Evolutionary conservation across 1,139 yeast genomes (phyloP).

Genomic region (Chernovozyma aurita): DNA sequence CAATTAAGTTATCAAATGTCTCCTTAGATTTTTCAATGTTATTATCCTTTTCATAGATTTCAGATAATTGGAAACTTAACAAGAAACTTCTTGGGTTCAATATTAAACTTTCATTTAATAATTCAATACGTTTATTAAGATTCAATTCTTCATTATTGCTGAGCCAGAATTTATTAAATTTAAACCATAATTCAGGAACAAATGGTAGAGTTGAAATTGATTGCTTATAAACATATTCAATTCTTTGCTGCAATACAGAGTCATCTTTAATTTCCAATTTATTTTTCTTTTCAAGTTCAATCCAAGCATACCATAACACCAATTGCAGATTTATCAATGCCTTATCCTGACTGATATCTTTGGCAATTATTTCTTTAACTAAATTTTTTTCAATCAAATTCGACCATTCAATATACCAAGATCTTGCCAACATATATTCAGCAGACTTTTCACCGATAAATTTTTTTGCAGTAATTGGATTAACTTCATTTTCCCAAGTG

Average conservation of each 20-base stretch:
- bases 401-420: slow-evolving; percentile 70
- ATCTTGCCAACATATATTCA: slow-evolving; percentile 86
- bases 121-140: slow-evolving; percentile 27
- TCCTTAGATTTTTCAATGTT: slow-evolving; percentile 50
- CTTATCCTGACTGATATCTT: slow-evolving; percentile 18
- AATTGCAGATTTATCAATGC: slow-evolving; percentile 37
- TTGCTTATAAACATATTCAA: slow-evolving; percentile 72
- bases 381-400: slow-evolving; percentile 45
- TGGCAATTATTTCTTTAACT: slow-evolving; percentile 36
- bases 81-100: slow-evolving; percentile 73
- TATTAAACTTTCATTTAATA: slow-evolving; percentile 51
- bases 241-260: slow-evolving; percentile 48
- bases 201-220: slow-evolving; percentile 66
- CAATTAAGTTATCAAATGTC: slow-evolving; percentile 48
- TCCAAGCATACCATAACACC: slow-evolving; percentile 68
- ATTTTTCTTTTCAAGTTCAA: slow-evolving; percentile 73
- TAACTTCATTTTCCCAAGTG: slow-evolving; percentile 75
- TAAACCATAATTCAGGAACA: slow-evolving; percentile 84
- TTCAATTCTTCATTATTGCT: slow-evolving; percentile 32
- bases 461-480: slow-evolving; percentile 76
- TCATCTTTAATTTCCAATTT: slow-evolving; percentile 55
- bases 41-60: slow-evolving; percentile 58
- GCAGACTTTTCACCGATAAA: slow-evolving; percentile 80
- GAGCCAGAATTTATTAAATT: slow-evolving; percentile 39
- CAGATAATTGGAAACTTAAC: slow-evolving; percentile 65